Percentiles rank a stretch among this genome's conserved stretches.
phyloP scores from a whole-genome alignment of 1,284 basidiomycete genomes.

The Cryptococcus sp. region DNA sequence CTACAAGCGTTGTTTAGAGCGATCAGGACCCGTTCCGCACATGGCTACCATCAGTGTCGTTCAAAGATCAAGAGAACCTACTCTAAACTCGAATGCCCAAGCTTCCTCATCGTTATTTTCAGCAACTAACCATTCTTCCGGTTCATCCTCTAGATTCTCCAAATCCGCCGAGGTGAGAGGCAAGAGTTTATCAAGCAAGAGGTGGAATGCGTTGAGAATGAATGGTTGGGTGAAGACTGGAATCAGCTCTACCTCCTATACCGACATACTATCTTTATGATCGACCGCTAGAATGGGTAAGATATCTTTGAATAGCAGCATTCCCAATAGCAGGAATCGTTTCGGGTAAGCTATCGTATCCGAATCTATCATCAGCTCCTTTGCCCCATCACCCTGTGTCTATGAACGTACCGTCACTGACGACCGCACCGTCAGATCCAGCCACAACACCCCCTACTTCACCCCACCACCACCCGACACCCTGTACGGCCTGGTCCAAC shows the following conservation, averaged over 20 bases:
- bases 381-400: constrained; percentile 1
- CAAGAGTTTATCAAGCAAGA: constrained; percentile 75
- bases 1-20: constrained; percentile 70
- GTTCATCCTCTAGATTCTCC: constrained; percentile 72
- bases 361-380: constrained; percentile 21
- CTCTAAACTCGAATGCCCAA: constrained; percentile 83
- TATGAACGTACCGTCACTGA: constrained; percentile 39
- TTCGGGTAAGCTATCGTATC: constrained; percentile 41
- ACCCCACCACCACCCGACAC: constrained; percentile 49
- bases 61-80: constrained; percentile 46
- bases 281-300: constrained; percentile 43
- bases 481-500: constrained; percentile 35
- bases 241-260: neutral
- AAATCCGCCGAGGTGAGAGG: constrained; percentile 73
- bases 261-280: constrained; percentile 39
- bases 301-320: constrained; percentile 79
- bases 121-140: constrained; percentile 82
- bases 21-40: constrained; percentile 79
- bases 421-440: constrained; percentile 39
- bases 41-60: constrained; percentile 54
- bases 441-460: constrained; percentile 45
- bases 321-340: constrained; percentile 72
- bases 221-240: constrained; percentile 68
- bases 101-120: constrained; percentile 76
- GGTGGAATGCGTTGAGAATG: constrained; percentile 69